Conservation (phyloP, 768 basidiomycete species). For the Macrolepiota albuminosa region DNA sequence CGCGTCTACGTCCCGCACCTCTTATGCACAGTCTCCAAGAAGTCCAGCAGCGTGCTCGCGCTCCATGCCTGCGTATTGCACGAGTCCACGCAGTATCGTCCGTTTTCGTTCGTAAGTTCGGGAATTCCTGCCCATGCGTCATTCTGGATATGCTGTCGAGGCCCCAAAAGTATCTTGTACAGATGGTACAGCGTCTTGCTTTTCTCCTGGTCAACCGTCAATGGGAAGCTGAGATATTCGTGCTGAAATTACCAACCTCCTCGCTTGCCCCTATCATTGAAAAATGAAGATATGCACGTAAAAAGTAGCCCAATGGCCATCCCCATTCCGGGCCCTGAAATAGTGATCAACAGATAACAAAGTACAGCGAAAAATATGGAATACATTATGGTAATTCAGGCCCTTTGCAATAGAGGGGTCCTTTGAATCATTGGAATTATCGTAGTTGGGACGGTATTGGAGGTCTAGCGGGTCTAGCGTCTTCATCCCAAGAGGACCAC, state of each 20-base stretch:
- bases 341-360: conserved; percentile 11
- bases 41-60: conserved; percentile 86
- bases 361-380: conserved; percentile 16
- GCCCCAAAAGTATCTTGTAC: conserved; percentile 63
- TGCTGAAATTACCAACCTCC: conserved; percentile 41
- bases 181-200: conserved; percentile 76
- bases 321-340: conserved; percentile 87
- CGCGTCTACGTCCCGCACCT: conserved; percentile 9
- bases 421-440: conserved; percentile 89
- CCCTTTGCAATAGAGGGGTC: conserved; percentile 88
- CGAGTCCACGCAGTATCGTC: conserved; percentile 78
- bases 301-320: conserved; percentile 93
- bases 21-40: conserved; percentile 70
- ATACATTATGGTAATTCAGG: conserved; percentile 87
- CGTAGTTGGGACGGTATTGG: conserved; percentile 89
- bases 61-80: conserved; percentile 97
- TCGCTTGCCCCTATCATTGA: conserved; percentile 64
- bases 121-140: conserved; percentile 94
- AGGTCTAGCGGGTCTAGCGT: conserved; percentile 85
- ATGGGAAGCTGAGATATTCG: background rate
- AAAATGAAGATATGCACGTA: conserved; percentile 90
- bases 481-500: conserved; percentile 94
- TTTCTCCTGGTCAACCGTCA: conserved; percentile 44
- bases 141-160: conserved; percentile 67
- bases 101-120: conserved; percentile 86